Evolutionary conservation across 2,329 filamentous ascomycete species (phyloP).

Genomic region (Xylaria sp.): DNA sequence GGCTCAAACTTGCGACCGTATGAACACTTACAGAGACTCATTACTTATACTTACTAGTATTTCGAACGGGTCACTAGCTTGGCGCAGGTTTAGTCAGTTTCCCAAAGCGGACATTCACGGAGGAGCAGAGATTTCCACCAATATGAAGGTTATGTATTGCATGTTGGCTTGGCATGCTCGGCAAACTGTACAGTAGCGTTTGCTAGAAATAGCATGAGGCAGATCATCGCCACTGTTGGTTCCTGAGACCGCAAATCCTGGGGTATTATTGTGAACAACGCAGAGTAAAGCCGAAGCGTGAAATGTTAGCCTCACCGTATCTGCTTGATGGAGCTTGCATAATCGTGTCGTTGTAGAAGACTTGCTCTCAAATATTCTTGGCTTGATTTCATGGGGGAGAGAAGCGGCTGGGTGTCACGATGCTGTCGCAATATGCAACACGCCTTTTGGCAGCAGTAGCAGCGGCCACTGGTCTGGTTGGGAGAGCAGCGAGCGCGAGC

Average conservation of each 20-base stretch:
- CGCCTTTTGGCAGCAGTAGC: conserved; percentile 17
- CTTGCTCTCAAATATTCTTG: neutral
- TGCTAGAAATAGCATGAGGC: conserved; percentile 5
- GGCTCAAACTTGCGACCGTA: too few relatives aligned
- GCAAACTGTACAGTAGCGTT: neutral
- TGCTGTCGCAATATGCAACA: conserved; percentile 26
- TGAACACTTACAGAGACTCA: too few relatives aligned
- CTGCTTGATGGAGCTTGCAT: neutral
- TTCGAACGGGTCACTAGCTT: too few relatives aligned
- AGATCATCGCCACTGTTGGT: neutral
- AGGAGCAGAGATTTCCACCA: conserved; percentile 10
- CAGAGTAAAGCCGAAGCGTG: neutral
- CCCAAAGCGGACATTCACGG: conserved; percentile 21
- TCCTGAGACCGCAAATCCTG: neutral
- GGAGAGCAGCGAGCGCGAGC: conserved; percentile 26
- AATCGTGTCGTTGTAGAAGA: conserved; percentile 6
- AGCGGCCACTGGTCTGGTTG: conserved; percentile 17
- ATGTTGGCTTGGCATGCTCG: conserved; percentile 26
- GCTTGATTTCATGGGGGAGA: conserved; percentile 9
- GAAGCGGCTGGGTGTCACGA: conserved; percentile 9
- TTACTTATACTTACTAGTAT: too few relatives aligned
- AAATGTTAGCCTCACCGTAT: neutral
- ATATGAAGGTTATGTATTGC: neutral
- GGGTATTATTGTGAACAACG: neutral
- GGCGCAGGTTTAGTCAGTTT: conserved; percentile 18